Evolutionary conservation across 441 rosid genomes (phyloP).

Genomic region (Eutrema salsugineum): DNA sequence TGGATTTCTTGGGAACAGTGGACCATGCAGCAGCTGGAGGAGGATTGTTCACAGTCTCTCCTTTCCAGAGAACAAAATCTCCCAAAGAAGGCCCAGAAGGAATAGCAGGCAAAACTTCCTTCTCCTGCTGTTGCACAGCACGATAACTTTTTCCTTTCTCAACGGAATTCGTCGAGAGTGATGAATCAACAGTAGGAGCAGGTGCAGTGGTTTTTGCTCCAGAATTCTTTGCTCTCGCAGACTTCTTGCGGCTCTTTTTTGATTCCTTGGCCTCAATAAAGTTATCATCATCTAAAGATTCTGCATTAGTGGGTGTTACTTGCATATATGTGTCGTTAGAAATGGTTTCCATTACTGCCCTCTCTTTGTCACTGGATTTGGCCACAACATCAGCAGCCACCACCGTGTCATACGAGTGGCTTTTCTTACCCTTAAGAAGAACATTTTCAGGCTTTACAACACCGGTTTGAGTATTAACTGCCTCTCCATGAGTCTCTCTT

Average conservation of each 20-base stretch:
- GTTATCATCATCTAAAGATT: conserved; percentile 55
- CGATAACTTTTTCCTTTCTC: conserved; percentile 79
- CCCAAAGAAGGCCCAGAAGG: conserved; percentile 97
- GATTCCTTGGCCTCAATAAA: conserved; percentile 92
- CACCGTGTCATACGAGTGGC: conserved; percentile 68
- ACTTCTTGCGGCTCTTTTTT: conserved; percentile 87
- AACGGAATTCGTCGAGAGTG: conserved; percentile 54
- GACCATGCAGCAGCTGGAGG: conserved; percentile 88
- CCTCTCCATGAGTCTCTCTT: conserved; percentile 46
- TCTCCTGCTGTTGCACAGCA: conserved; percentile 54
- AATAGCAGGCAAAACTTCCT: conserved; percentile 71
- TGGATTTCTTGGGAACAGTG: conserved; percentile 56
- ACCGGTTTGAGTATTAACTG: conserved; percentile 33
- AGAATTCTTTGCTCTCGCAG: conserved; percentile 74
- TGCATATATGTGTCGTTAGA: conserved; percentile 33
- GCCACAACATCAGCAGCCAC: conserved; percentile 65
- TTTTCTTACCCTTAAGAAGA: conserved; percentile 52
- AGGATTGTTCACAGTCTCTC: conserved; percentile 46
- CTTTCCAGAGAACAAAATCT: conserved; percentile 94
- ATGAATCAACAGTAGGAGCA: conserved; percentile 42
- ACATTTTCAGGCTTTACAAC: conserved; percentile 45
- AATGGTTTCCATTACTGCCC: conserved; percentile 38
- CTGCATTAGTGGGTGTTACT: conserved; percentile 29
- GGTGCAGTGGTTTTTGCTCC: conserved; percentile 49
- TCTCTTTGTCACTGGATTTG: conserved; percentile 51